Conservation (phyloP, 2,329 filamentous ascomycete species). For the Emergomyces orientalis region DNA sequence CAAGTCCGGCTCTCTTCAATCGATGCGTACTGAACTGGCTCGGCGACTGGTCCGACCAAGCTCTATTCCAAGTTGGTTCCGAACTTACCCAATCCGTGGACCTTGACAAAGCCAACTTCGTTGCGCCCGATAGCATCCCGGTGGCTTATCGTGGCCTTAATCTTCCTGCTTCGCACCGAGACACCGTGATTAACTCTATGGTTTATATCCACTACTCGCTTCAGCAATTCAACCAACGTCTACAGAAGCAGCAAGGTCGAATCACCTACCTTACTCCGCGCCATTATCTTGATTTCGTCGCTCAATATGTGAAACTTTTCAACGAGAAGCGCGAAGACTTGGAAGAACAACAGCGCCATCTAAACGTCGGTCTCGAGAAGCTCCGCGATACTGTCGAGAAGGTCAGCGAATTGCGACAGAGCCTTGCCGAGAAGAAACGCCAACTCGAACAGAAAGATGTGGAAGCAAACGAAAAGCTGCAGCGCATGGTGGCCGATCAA, state of each 20-base stretch:
- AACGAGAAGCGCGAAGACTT: slow-evolving; percentile 97
- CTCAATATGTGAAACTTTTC: slow-evolving; percentile 94
- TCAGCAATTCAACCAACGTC: slow-evolving; percentile 75
- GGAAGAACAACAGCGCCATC: slow-evolving; percentile 94
- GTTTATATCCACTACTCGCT: slow-evolving; percentile 97
- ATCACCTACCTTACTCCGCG: slow-evolving; percentile 89
- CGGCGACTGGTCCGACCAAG: slow-evolving; percentile 98
- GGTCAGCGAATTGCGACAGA: slow-evolving; percentile 81
- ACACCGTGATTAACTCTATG: slow-evolving; percentile 94
- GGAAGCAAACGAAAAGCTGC: slow-evolving; percentile 93
- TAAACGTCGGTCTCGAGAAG: slow-evolving; percentile 97
- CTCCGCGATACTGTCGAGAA: slow-evolving; percentile 94
- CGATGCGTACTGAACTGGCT: slow-evolving; percentile 99
- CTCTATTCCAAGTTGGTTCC: slow-evolving; percentile 91
- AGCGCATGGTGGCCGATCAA: slow-evolving; percentile 95
- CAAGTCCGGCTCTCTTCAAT: slow-evolving; percentile 97
- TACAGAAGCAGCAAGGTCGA: slow-evolving; percentile 86
- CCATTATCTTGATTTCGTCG: slow-evolving; percentile 96
- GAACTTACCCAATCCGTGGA: slow-evolving; percentile 96
- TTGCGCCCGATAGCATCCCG: slow-evolving; percentile 81
- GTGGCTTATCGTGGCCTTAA: slow-evolving; percentile 80
- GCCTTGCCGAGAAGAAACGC: slow-evolving; percentile 85
- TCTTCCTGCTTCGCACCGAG: slow-evolving; percentile 80
- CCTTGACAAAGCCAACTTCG: slow-evolving; percentile 76
- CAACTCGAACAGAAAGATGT: slow-evolving; percentile 89